Evolutionary conservation across 1,139 yeast genomes (phyloP).

Genomic region (Magnusiomyces magnusii): DNA sequence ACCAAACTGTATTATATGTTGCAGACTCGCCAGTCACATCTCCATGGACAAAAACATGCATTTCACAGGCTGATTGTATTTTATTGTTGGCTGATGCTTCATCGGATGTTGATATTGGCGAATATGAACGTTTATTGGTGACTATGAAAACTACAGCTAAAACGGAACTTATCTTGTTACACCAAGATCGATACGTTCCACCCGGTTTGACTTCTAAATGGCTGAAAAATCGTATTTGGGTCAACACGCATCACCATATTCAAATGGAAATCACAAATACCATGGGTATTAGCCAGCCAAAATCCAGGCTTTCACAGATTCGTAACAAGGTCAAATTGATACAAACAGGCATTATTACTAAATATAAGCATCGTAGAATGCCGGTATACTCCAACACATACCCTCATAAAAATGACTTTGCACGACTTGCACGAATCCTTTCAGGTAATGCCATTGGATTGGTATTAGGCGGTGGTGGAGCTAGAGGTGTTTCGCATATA

Average conservation of each 20-base stretch:
- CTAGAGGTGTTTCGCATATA: constrained; percentile 87
- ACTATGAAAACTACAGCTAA: constrained; percentile 79
- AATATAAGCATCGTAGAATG: constrained; percentile 26
- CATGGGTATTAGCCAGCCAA: constrained; percentile 5
- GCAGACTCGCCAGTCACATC: constrained; percentile 82
- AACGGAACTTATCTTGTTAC: constrained; percentile 78
- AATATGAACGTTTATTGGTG: constrained; percentile 68
- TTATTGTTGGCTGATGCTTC: constrained; percentile 39
- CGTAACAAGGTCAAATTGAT: constrained; percentile 31
- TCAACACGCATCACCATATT: constrained; percentile 87
- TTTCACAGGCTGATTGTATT: constrained; percentile 91
- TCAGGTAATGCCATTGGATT: constrained; percentile 93
- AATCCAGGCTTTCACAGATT: constrained; percentile 22
- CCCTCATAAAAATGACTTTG: constrained; percentile 77
- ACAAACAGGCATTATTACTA: constrained; percentile 31
- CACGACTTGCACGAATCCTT: constrained; percentile 77
- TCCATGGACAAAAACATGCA: constrained; percentile 87
- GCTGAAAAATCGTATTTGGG: constrained; percentile 84
- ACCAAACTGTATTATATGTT: constrained; percentile 77
- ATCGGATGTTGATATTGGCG: constrained; percentile 68
- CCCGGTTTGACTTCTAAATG: constrained; percentile 83
- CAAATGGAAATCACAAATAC: constrained; percentile 33
- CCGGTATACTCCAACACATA: constrained; percentile 40
- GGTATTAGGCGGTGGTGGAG: constrained; percentile 97
- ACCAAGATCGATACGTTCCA: constrained; percentile 70